Evolutionary conservation across 208 protist genomes (phyloP), one percentile per base, ranked within the genome.

Genomic region (Entamoeba histolytica): DNA sequence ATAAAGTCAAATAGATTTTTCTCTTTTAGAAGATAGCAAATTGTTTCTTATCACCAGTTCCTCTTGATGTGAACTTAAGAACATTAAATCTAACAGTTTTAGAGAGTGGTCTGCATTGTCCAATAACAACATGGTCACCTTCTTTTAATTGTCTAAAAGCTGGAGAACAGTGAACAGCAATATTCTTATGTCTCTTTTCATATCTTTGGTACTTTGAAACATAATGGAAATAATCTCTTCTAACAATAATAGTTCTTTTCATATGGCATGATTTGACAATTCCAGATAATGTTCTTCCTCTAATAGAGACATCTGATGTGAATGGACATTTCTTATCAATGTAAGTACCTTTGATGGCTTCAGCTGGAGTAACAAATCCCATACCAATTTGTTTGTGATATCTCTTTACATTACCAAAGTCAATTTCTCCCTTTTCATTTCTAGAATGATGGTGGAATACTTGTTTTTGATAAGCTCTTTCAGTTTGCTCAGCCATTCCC

Each of bases 271-370:
- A 98, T 95, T 98, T 96, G 91, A 99, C 98, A 93, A 98, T 95
- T 95, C 99, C 99, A 93, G 96, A 97, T 51, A 99, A 95, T 95
- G 99, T 98, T 94, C 98, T 97, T 94, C 99, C 99, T 95, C 99
- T 98, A 96, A 99, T 99, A 94, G 97, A 97, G 92, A 99, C 98
- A 94, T 98, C 97, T 94, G 98, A 98, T 94, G 98, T 99, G 97
- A 99, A 99, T 93, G 99, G 99, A 97, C 99, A 99, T 97, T 99
- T 99, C 96, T 99, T 99, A 97, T 99, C 99, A 95, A 99, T 97
- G 97, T 99, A 99, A 92, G 96, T 98, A 91, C 98, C 98, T 93
- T 99, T 97, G 94, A 98, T 97, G 93, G 99, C 99, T 92, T 92
- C 69, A 3, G 5, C 14, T 35, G 99, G 99, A 78, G 98, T 99